Conservation (phyloP, 2,329 filamentous ascomycete species). For the Trichoderma guizhouense region DNA sequence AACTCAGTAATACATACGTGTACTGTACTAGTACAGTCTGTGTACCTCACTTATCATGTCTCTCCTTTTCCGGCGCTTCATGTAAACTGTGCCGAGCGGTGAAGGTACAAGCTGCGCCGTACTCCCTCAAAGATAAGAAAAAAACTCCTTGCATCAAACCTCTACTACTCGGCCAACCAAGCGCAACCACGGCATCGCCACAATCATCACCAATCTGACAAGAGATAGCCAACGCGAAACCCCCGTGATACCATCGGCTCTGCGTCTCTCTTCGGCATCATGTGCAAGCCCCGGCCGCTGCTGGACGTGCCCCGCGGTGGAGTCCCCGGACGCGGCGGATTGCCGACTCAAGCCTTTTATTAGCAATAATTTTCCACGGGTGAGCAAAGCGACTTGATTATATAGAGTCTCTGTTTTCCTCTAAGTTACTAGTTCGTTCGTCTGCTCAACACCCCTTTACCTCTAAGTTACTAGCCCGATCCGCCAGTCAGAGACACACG, state of each 20-base stretch:
- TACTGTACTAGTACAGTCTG: background rate
- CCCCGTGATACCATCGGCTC: background rate
- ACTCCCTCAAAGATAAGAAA: background rate
- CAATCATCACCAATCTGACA: background rate
- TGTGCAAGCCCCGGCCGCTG: slow-evolving; percentile 1
- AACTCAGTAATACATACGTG: background rate
- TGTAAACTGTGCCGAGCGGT: background rate
- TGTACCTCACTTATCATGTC: background rate
- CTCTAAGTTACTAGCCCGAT: slow-evolving; percentile 21
- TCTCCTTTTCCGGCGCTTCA: background rate
- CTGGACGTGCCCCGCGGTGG: slow-evolving; percentile 16
- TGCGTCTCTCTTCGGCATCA: background rate
- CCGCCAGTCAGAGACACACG: slow-evolving; percentile 11
- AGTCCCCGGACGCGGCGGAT: slow-evolving; percentile 13
- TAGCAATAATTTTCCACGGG: background rate
- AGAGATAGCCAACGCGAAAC: background rate
- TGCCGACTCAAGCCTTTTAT: slow-evolving; percentile 18
- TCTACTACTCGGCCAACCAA: background rate
- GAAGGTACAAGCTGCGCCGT: background rate
- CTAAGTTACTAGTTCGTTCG: slow-evolving; percentile 20
- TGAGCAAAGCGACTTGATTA: slow-evolving; percentile 11
- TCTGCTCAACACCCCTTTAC: slow-evolving; percentile 18
- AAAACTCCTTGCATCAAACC: background rate
- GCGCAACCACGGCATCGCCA: background rate
- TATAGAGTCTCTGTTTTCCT: slow-evolving; percentile 19